Evolutionary conservation across 371 early-diverging fungal genomes (phyloP), one percentile per base, ranked within the genome.

Genomic region (Circinella umbellata): DNA sequence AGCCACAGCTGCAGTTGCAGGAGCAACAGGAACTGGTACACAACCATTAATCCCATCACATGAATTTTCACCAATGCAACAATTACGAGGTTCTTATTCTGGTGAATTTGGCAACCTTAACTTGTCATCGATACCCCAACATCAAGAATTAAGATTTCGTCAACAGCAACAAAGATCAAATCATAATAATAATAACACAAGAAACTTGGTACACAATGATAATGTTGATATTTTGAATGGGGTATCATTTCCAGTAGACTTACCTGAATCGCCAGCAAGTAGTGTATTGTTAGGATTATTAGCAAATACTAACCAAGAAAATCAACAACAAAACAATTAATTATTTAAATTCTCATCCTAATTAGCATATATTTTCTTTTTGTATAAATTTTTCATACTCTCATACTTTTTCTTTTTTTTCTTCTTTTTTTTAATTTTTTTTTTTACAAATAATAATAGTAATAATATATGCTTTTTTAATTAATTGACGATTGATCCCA

Each of bases 201-300:
- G 47, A 8, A 54, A 72, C 39, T 59, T 80, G 38, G 77, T 78
- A n/a, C 78, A 80, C 51, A 76, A 70, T 18, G 78, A 65, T 34
- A 66, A 78, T 57, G 80, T 80, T 6, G 82, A 81, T 63, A 63
- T 79, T 4, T 55, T 81, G n/a, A 76, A 77, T 0, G 79, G 79
- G 35, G 69, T 75, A 17, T 69, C 76, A 4, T 36, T 70, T 8
- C 73, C 80, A 13, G 42, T 71, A 5, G 73, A 69, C 42, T 35
- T 66, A 53, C 64, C 66, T 20, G 64, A 64, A 15, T 62, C 71
- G 7, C 67, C 71, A 15, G 49, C 67, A 4, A 42, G 71, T 13
- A 67, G 67, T 46, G 67, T 64, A 9, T 37, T 71, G 39, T 36
- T 71, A n/a, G 71, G 71, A 4, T 59, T 67, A n/a, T 49, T 68